phyloP scores from a whole-genome alignment of 345 rosid genomes.

The Syzygium aromaticum region DNA sequence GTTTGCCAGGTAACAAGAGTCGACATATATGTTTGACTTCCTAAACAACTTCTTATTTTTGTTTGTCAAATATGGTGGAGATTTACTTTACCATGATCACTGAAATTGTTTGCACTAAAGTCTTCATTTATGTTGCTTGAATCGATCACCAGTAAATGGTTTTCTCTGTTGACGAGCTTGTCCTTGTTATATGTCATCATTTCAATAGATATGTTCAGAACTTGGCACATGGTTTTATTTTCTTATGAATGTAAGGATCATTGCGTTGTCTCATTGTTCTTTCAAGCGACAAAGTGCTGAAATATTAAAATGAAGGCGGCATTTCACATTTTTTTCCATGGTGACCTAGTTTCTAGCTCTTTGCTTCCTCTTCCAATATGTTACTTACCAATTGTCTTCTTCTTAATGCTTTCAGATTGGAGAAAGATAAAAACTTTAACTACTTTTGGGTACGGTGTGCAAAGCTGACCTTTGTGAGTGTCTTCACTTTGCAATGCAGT shows the following conservation, averaged over 20 bases:
- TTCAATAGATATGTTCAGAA: not conserved
- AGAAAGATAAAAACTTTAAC: slow-evolving; percentile 68
- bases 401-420: slow-evolving; percentile 37
- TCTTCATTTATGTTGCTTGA: not conserved
- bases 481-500: not conserved
- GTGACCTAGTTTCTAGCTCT: not conserved
- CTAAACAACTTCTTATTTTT: not conserved
- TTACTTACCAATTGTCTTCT: not conserved
- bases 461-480: slow-evolving; percentile 68
- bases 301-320: not conserved
- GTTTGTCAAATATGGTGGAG: not conserved
- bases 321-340: not conserved
- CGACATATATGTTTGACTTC: not conserved
- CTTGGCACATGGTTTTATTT: not conserved
- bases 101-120: not conserved
- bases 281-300: not conserved
- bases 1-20: slow-evolving; percentile 21
- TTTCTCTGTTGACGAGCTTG: not conserved
- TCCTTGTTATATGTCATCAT: not conserved
- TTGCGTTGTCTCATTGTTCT: not conserved
- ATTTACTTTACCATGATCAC: not conserved
- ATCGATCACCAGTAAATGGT: not conserved
- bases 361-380: not conserved
- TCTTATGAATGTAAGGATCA: not conserved
- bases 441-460: slow-evolving; percentile 60